phyloP scores from a whole-genome alignment of 1,284 basidiomycete species.

The Moesziomyces globuligerus region DNA sequence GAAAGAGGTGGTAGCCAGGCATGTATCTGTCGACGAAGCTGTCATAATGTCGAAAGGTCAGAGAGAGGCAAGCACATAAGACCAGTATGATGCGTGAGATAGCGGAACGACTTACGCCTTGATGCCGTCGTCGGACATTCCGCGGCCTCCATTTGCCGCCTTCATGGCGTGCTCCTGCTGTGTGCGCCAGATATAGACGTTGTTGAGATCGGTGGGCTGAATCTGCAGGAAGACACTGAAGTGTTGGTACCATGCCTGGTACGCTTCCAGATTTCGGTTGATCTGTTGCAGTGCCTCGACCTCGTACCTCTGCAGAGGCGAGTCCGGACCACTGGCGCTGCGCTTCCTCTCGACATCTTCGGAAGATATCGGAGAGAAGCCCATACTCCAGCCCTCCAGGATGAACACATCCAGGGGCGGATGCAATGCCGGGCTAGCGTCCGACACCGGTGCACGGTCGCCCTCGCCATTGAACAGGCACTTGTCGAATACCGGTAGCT shows the following conservation, averaged over 20 bases:
- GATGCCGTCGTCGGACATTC: conserved; percentile 38
- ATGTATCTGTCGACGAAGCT: conserved; percentile 69
- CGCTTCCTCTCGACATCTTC: conserved; percentile 13
- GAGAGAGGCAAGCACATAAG: neutral
- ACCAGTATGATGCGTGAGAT: too few relatives aligned
- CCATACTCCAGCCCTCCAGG: conserved; percentile 48
- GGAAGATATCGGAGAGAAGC: conserved; percentile 23
- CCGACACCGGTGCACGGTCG: conserved; percentile 15
- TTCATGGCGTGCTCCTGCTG: conserved; percentile 50
- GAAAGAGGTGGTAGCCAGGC: conserved; percentile 58
- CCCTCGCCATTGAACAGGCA: conserved; percentile 34
- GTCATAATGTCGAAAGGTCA: neutral
- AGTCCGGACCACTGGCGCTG: neutral
- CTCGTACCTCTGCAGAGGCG: conserved; percentile 16
- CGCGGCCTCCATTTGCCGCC: conserved; percentile 29
- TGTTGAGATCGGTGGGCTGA: conserved; percentile 25
- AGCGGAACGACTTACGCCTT: conserved; percentile 29
- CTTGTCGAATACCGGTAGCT: conserved; percentile 41
- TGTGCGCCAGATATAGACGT: conserved; percentile 41
- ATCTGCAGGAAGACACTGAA: conserved; percentile 43
- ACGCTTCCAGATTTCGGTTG: conserved; percentile 27
- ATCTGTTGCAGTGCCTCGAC: conserved; percentile 29
- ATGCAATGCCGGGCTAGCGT: conserved; percentile 2
- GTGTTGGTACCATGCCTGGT: conserved; percentile 25
- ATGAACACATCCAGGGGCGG: conserved; percentile 37